A percentile compares a stretch with the other conserved stretches of the same genome.
Conservation (phyloP, 2,329 filamentous ascomycete species). For the Penicillium concentricum region DNA sequence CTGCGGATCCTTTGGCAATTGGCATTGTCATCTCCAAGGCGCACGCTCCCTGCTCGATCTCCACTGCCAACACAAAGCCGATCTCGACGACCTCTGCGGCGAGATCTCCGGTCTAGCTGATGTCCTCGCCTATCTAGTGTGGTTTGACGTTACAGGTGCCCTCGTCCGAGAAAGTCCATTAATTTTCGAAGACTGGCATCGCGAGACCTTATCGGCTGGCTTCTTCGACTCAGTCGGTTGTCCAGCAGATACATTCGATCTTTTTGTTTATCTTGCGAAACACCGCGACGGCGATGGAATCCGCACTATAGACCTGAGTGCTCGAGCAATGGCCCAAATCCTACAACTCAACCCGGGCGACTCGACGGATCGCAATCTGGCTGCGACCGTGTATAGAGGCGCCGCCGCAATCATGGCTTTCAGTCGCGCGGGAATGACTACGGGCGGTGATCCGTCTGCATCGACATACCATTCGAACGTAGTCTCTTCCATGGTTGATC, state of each 20-base stretch:
- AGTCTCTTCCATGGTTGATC: slow-evolving; percentile 33
- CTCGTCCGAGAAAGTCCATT: slow-evolving; percentile 22
- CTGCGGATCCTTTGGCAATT: slow-evolving; percentile 44
- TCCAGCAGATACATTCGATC: slow-evolving; percentile 38
- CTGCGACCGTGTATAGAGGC: slow-evolving; percentile 37
- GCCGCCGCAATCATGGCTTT: slow-evolving; percentile 38
- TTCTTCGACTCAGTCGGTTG: slow-evolving; percentile 44
- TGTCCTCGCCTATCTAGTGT: slow-evolving; percentile 42
- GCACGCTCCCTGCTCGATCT: slow-evolving; percentile 44
- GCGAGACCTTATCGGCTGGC: slow-evolving; percentile 30
- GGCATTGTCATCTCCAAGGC: slow-evolving; percentile 40
- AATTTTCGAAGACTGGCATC: slow-evolving; percentile 47
- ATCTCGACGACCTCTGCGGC: slow-evolving; percentile 35
- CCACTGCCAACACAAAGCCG: slow-evolving; percentile 36
- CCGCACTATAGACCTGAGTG: slow-evolving; percentile 7
- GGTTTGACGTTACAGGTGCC: slow-evolving; percentile 43
- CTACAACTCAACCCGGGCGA: slow-evolving; percentile 20
- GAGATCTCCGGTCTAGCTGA: slow-evolving; percentile 39
- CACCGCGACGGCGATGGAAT: slow-evolving; percentile 13
- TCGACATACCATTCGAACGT: slow-evolving; percentile 13
- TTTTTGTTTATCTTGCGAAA: slow-evolving; percentile 37
- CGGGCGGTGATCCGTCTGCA: neutral
- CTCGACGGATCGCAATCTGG: slow-evolving; percentile 17
- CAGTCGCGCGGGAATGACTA: slow-evolving; percentile 6
- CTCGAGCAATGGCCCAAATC: slow-evolving; percentile 19